phyloP scores from a whole-genome alignment of 345 rosid genomes.

The Sisymbrium altissimum region DNA sequence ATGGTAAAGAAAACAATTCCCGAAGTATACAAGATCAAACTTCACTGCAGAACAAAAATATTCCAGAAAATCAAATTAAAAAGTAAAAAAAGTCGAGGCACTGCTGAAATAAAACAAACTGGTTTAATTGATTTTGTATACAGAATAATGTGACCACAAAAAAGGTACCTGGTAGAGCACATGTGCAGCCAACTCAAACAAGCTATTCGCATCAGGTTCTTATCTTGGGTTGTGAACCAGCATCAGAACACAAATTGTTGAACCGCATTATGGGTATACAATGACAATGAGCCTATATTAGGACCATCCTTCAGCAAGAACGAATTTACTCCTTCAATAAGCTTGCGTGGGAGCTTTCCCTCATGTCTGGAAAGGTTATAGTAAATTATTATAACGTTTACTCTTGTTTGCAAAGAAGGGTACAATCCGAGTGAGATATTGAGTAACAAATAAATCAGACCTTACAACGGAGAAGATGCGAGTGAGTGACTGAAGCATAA shows the following conservation, averaged over 20 bases:
- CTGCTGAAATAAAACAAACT: not conserved
- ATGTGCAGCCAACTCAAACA: slow-evolving; percentile 80
- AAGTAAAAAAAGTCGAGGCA: not conserved
- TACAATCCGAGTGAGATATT: slow-evolving; percentile 23
- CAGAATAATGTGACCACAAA: slow-evolving; percentile 4
- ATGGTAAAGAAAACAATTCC: not conserved
- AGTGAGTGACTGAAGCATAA: slow-evolving; percentile 72
- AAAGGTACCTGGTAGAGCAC: slow-evolving; percentile 63
- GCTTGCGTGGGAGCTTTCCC: slow-evolving; percentile 85
- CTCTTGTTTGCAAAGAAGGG: not conserved
- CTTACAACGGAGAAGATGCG: slow-evolving; percentile 64
- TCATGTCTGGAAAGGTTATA: slow-evolving; percentile 63
- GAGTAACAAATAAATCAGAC: slow-evolving; percentile 36
- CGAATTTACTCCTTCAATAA: slow-evolving; percentile 73
- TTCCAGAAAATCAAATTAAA: slow-evolving; percentile 11
- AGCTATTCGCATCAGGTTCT: too few species aligned
- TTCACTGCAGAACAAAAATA: not conserved
- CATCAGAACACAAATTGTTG: too few species aligned
- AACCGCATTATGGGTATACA: slow-evolving; percentile 74
- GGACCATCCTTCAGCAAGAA: slow-evolving; percentile 85
- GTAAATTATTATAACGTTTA: slow-evolving; percentile 14
- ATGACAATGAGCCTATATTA: slow-evolving; percentile 56
- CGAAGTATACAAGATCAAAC: slow-evolving; percentile 5
- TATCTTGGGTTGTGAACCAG: too few species aligned
- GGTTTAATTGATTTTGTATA: not conserved